Conservation (phyloP, 108 stramenopile species). For the Aurantiochytrium sp. region DNA sequence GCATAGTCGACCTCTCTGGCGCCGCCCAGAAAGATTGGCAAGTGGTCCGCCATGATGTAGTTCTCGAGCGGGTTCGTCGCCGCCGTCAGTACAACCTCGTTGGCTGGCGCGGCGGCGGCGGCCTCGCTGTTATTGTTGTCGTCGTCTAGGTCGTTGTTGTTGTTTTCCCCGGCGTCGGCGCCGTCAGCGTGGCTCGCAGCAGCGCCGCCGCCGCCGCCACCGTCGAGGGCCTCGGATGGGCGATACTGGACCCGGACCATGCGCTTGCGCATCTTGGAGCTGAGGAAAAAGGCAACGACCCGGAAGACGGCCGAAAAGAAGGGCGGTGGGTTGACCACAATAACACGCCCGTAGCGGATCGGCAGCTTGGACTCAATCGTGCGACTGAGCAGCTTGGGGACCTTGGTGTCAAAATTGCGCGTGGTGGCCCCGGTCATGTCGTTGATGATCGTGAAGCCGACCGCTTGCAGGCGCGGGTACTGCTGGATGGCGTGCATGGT, state of each 20-base stretch:
- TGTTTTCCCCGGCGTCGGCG: background rate
- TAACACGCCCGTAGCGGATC: background rate
- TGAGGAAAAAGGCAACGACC: background rate
- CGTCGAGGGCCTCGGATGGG: background rate
- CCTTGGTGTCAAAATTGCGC: background rate
- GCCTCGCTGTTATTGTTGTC: no score
- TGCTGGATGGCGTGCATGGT: background rate
- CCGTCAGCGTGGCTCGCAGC: background rate
- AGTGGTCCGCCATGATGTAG: background rate
- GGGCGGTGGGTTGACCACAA: constrained; percentile 2
- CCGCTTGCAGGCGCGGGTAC: background rate
- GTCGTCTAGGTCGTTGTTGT: no score
- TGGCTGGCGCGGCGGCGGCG: no score
- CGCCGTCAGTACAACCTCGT: no score
- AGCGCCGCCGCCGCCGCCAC: background rate
- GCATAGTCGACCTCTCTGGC: background rate
- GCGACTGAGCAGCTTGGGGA: constrained; percentile 12
- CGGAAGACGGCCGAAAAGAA: background rate
- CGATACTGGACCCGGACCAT: background rate
- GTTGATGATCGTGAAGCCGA: background rate
- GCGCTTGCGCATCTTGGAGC: constrained; percentile 1
- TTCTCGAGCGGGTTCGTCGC: background rate
- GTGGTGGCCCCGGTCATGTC: background rate
- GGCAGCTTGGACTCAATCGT: constrained; percentile 24
- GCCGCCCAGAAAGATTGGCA: background rate